phyloP scores from a whole-genome alignment of 805 yeast species.

The Lipomyces sp. region DNA sequence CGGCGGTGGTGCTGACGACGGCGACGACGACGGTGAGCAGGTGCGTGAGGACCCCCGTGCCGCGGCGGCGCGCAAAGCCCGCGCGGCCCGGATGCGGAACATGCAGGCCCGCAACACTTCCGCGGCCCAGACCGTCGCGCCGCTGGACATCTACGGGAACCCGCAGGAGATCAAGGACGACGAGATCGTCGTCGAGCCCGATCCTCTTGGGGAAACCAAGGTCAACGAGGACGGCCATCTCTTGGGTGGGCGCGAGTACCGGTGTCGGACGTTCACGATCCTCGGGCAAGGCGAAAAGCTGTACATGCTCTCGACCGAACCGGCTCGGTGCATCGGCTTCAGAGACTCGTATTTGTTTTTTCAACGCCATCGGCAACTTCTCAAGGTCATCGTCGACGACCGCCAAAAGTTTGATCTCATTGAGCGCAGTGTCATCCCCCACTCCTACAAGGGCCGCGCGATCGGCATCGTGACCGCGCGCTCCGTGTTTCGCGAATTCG shows the following conservation, averaged over 20 bases:
- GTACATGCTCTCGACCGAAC: slow-evolving; percentile 92
- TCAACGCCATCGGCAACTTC: slow-evolving; percentile 75
- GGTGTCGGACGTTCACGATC: slow-evolving; percentile 47
- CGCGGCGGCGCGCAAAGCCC: slow-evolving; percentile 29
- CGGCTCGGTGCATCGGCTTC: slow-evolving; percentile 92
- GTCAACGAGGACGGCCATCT: slow-evolving; percentile 65
- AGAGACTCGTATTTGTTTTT: slow-evolving; percentile 86
- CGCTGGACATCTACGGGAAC: slow-evolving; percentile 65
- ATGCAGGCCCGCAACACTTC: slow-evolving; percentile 21
- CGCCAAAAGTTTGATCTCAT: slow-evolving; percentile 82
- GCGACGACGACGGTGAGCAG: slow-evolving; percentile 10
- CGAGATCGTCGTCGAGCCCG: slow-evolving; percentile 74
- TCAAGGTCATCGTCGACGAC: slow-evolving; percentile 68
- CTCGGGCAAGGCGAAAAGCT: slow-evolving; percentile 62
- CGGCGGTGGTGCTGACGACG: slow-evolving; percentile 5
- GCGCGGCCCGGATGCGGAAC: slow-evolving; percentile 25
- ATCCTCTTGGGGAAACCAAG: slow-evolving; percentile 73
- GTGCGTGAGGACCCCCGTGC: slow-evolving; percentile 27
- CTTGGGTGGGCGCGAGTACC: slow-evolving; percentile 67
- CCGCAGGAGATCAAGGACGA: slow-evolving; percentile 64
- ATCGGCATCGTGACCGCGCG: slow-evolving; percentile 90
- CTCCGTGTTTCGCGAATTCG: slow-evolving; percentile 86
- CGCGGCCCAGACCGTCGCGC: slow-evolving; percentile 45
- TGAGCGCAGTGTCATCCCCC: slow-evolving; percentile 75
- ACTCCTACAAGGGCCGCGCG: slow-evolving; percentile 83